These are phyloP conservation scores for Tetracladium marchalianum DNA, from an alignment of 495 filamentous ascomycete genomes.

Conservation along the genomic window DNA sequence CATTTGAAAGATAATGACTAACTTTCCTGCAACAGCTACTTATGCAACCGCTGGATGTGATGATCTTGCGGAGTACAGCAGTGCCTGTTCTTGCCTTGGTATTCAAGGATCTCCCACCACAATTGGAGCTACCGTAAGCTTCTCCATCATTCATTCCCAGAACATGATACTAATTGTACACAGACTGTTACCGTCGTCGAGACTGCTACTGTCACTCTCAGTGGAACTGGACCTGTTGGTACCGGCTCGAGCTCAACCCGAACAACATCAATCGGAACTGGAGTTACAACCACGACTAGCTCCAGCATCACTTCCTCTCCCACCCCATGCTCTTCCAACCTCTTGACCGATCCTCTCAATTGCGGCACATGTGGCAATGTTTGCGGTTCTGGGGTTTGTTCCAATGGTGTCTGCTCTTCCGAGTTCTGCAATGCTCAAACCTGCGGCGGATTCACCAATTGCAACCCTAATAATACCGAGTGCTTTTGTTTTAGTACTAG, in stretches of 20 bases:
- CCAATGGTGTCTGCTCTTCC: not conserved
- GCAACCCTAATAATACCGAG: not conserved
- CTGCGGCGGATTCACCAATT: constrained; percentile 6
- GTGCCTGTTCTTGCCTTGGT: constrained; percentile 23
- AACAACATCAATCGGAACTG: too few species aligned
- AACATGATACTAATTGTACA: not conserved
- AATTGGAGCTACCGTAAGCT: not conserved
- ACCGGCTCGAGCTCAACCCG: too few species aligned
- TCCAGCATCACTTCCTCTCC: not conserved
- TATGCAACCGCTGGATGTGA: constrained; percentile 8
- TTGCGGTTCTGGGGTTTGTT: constrained; percentile 2
- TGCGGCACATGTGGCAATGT: constrained; percentile 5
- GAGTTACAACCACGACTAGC: not conserved
- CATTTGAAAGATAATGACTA: too few species aligned
- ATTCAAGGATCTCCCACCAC: constrained; percentile 3
- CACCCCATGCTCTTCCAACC: constrained; percentile 2
- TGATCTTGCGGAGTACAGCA: constrained; percentile 1
- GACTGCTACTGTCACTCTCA: not conserved
- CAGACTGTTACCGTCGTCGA: not conserved
- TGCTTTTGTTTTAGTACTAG: constrained; percentile 6
- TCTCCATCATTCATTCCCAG: not conserved
- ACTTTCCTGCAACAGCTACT: not conserved
- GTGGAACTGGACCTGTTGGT: too few species aligned
- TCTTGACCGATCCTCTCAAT: constrained; percentile 2
- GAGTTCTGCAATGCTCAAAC: not conserved